Evolutionary conservation across 805 yeast genomes (phyloP), one percentile per base, ranked within the genome.

Genomic region (Nakazawaea anatomiae): DNA sequence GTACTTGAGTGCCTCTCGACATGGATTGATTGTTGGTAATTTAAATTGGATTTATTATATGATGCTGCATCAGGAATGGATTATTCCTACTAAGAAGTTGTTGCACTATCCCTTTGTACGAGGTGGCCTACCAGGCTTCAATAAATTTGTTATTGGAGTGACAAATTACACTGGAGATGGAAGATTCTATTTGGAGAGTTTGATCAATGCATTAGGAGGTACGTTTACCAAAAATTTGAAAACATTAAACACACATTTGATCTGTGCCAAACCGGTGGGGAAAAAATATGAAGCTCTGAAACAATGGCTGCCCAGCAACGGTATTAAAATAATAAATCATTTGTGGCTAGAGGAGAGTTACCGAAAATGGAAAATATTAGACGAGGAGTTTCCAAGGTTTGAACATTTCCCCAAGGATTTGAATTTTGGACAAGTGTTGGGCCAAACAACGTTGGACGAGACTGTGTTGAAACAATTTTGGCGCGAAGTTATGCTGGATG

Each of bases 101-200:
- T 73, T 89, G 5, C 90, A 87, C 58, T 81, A 82, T 59, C 98
- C 98, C 0, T 70, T 74, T 4, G 83, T 81, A 5, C 62, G 64
- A 27, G 70, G 63, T 1, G 82, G 82, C 0, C 57, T 89, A 2
- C 70, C 76, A 1, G 80, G 74, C 5, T 78, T 86, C 72, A 67
- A 69, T 12, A 73, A 76, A n/a, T 64, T 81, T 39, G 68, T 73
- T 4, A 77, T 89, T 9, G 75, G 89, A 8, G 77, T 88, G 3
- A 84, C 97, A 0, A 89, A 89, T 59, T 90, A 87, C 61, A 78
- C 86, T 27, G 97, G 97, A 0, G 94, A 87, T 60, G 87, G 96
- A 1, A 70, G 99, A 42, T 69, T 72, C 39, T 92, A 89, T 58
- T 67, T 94, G 36, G 81, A 83, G 49, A 73, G 73, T 44, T 69